phyloP scores from a whole-genome alignment of 2,329 filamentous ascomycete genomes.

The Metarhizium guizhouense region DNA sequence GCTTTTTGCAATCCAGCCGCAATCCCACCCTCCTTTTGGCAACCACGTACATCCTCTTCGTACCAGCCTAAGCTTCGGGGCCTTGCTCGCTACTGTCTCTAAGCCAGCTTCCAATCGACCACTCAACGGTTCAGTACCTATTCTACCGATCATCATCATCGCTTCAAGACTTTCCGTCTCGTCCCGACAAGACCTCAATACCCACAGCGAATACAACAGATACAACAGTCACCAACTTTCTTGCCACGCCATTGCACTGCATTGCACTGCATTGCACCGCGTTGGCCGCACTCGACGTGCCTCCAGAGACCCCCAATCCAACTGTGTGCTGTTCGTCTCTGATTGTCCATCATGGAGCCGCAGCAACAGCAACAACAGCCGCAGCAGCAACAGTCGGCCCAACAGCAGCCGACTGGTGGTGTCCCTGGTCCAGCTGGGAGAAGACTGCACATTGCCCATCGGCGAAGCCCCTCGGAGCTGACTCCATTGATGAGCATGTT shows the following conservation, averaged over 20 bases:
- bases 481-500: slow-evolving; percentile 96
- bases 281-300: slow-evolving; percentile 33
- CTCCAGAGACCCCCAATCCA: neutral
- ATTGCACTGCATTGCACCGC: slow-evolving; percentile 5
- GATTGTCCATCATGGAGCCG: slow-evolving; percentile 50
- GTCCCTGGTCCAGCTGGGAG: slow-evolving; percentile 71
- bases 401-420: slow-evolving; percentile 43
- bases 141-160: neutral
- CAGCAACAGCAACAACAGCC: slow-evolving; percentile 42
- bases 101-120: slow-evolving; percentile 5
- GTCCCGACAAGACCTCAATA: neutral
- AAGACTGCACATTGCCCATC: slow-evolving; percentile 93
- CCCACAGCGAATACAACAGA: neutral
- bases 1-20: slow-evolving; percentile 14
- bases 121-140: neutral
- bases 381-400: slow-evolving; percentile 33
- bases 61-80: slow-evolving; percentile 6
- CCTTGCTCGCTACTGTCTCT: slow-evolving; percentile 12
- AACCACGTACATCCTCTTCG: slow-evolving; percentile 17
- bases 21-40: slow-evolving; percentile 28
- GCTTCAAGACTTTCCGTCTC: neutral
- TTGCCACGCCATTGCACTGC: neutral
- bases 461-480: slow-evolving; percentile 92
- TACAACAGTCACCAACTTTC: neutral
- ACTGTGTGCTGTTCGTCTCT: slow-evolving; percentile 28